These are phyloP conservation scores for Xylariaceae sp. DNA, from an alignment of 2,329 filamentous ascomycete genomes.

Conservation along the genomic window DNA sequence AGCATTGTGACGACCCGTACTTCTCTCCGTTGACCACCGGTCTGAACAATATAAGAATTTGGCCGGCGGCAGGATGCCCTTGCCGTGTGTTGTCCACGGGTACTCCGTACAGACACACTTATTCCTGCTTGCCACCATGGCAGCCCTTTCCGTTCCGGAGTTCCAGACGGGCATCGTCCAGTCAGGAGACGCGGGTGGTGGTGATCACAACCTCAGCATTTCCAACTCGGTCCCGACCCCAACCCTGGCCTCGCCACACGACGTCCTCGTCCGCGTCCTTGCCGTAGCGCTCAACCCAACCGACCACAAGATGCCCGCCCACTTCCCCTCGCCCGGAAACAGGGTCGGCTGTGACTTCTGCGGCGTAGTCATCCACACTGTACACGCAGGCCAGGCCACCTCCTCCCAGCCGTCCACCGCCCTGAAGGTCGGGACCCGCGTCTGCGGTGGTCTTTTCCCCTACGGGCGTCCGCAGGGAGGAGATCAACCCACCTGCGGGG, in stretches of 20 bases:
- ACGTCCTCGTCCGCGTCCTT: conserved; percentile 6
- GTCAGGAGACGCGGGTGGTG: too few relatives aligned
- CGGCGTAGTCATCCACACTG: conserved; percentile 9
- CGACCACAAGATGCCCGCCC: conserved; percentile 20
- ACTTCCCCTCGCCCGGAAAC: conserved; percentile 9
- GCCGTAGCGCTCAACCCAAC: conserved; percentile 22
- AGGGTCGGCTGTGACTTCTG: conserved; percentile 18
- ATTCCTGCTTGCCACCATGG: too few relatives aligned
- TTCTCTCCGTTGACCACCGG: too few relatives aligned
- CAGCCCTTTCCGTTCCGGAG: too few relatives aligned
- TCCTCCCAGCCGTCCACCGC: not conserved
- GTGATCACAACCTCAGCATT: not conserved
- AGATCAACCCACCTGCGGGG: conserved; percentile 3
- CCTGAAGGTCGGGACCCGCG: conserved; percentile 3
- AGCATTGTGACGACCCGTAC: too few relatives aligned
- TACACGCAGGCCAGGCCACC: not conserved
- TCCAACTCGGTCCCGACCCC: not conserved
- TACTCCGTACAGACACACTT: too few relatives aligned
- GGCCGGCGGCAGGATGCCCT: too few relatives aligned
- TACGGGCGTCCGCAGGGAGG: conserved; percentile 3
- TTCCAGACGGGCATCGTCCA: not conserved
- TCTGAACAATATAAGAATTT: too few relatives aligned
- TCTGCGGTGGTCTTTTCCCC: conserved; percentile 8
- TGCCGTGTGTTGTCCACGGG: too few relatives aligned
- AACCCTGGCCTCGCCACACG: conserved; percentile 2